Evolutionary conservation across 2,329 filamentous ascomycete genomes (phyloP), one percentile per base, ranked within the genome.

Genomic region (Aspergillus calidoustus): DNA sequence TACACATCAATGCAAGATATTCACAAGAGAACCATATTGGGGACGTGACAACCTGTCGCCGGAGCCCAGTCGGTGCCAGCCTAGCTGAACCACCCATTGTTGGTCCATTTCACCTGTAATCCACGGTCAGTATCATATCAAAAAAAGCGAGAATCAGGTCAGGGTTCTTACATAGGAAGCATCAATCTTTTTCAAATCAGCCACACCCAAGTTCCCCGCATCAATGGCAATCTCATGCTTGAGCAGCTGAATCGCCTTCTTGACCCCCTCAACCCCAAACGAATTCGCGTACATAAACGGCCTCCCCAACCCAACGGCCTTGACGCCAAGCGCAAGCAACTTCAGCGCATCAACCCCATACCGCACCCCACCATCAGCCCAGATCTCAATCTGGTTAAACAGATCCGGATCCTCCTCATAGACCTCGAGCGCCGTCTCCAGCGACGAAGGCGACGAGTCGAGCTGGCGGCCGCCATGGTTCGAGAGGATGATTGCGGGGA

Each of bases 311-410:
- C 83, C 81, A 1, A 84, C 82, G 4, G 82, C 82, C 0, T 77
- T 82, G 0, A 82, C 82, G 0, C 84, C 83, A 0, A 86, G 75
- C 6, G 80, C 80, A 23, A 85, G 69, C 0, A 80, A 80, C 63
- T 85, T 86, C n/a, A 85, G 74, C 1, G 85, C 79, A 61, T 85
- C 83, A 0, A 80, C 80, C 0, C 83, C 83, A 11, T 82, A 77
- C 31, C 79, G 77, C 51, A 85, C 77, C 1, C 82, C 83, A n/a
- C 83, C 80, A 61, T 85, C 83, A 8, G 84, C 75, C 52, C 80
- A 82, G 5, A 85, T 74, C 59, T 85, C 80, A 50, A 85, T 74
- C 61, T 77, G 77, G 19, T 75, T 73, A 57, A 82, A 81, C 1
- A 80, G 76, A 46, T 83, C 77, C 0, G 83, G 82, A 54, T 77